A percentile compares a stretch with the other conserved stretches of the same genome.
phyloP scores from a whole-genome alignment of 106 monocot genomes.

The Posidonia australis region DNA sequence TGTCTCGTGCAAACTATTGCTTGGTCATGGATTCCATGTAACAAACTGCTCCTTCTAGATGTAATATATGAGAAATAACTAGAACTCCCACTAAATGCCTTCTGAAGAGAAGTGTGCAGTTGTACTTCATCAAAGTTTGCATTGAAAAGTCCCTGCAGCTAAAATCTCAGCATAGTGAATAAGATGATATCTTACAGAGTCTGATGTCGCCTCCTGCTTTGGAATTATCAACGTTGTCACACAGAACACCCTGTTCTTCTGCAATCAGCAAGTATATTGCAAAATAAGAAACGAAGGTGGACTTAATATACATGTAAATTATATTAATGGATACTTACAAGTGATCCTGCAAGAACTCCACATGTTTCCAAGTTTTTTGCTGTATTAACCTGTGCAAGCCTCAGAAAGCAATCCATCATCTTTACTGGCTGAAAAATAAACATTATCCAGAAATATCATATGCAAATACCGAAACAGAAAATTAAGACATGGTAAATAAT shows the following conservation, averaged over 20 bases:
- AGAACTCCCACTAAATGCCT: too few relatives aligned
- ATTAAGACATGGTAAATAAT: background rate
- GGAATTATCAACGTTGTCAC: constrained; percentile 91
- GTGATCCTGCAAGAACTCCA: constrained; percentile 92
- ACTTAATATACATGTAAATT: background rate
- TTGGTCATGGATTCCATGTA: too few relatives aligned
- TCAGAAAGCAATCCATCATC: constrained; percentile 83
- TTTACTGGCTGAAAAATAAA: constrained; percentile 64
- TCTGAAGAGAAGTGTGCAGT: too few relatives aligned
- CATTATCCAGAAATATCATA: background rate
- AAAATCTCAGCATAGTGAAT: background rate
- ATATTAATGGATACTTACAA: constrained; percentile 41
- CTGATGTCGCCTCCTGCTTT: constrained; percentile 93
- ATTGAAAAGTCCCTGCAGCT: background rate
- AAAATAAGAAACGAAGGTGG: background rate
- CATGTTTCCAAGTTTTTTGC: constrained; percentile 92
- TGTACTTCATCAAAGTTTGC: background rate
- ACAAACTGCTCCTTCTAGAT: too few relatives aligned
- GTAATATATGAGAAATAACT: too few relatives aligned
- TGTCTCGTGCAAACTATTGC: too few relatives aligned
- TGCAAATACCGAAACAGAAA: background rate
- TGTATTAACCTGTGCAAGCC: constrained; percentile 83
- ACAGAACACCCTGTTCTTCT: constrained; percentile 86
- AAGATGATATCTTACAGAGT: constrained; percentile 57
- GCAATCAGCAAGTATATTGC: constrained; percentile 14